Percentiles rank a stretch among this genome's conserved stretches.
Conservation (phyloP, 306 rosid genomes). For the Rosa chinensis region DNA sequence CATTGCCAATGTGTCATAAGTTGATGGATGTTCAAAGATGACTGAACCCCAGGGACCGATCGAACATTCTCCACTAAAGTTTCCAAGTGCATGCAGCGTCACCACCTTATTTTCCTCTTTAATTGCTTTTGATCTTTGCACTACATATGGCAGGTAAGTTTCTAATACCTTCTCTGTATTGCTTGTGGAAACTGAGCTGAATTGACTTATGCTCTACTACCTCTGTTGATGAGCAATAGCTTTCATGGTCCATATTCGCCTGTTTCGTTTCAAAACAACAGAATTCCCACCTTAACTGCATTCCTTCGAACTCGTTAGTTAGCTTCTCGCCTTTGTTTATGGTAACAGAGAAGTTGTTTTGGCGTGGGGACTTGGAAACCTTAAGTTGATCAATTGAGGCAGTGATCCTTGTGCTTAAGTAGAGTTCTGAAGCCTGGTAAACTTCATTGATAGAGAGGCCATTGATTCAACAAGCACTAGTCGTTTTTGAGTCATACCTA, state of each 20-base stretch:
- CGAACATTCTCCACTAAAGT: neutral
- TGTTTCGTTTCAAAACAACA: constrained; percentile 14
- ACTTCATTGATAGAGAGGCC: constrained; percentile 28
- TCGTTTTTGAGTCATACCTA: no score
- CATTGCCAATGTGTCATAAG: constrained; percentile 45
- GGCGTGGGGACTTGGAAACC: constrained; percentile 28
- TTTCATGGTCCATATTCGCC: neutral
- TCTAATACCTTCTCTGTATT: constrained; percentile 34
- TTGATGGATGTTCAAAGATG: constrained; percentile 41
- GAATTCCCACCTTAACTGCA: constrained; percentile 37
- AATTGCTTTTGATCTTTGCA: constrained; percentile 38
- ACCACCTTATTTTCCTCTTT: constrained; percentile 24
- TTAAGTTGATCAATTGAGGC: constrained; percentile 27
- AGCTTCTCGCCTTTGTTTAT: constrained; percentile 40
- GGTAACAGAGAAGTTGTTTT: constrained; percentile 19
- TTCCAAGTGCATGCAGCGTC: constrained; percentile 31
- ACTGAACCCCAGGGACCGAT: constrained; percentile 24
- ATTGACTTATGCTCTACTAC: neutral
- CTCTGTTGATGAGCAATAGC: neutral
- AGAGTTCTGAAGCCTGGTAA: constrained; percentile 47
- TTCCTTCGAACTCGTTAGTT: constrained; percentile 34
- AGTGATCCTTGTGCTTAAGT: constrained; percentile 38
- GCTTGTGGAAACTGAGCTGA: constrained; percentile 39
- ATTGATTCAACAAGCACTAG: no score
- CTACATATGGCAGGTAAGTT: constrained; percentile 35